phyloP scores from a whole-genome alignment of 805 yeast genomes.

The Schizosaccharomyces cryophilus region DNA sequence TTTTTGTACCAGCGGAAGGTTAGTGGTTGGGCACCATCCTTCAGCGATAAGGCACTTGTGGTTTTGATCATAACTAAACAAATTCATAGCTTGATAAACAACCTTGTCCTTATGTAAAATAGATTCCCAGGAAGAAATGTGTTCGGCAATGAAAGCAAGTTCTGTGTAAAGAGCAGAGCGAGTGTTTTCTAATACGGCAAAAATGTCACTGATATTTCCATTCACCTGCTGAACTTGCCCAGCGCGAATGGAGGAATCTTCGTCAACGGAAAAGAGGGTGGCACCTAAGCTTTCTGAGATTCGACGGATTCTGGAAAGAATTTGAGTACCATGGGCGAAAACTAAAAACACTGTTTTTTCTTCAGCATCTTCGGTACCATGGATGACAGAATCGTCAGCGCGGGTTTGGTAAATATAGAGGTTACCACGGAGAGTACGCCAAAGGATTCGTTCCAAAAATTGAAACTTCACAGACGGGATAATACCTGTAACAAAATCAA shows the following conservation, averaged over 20 bases:
- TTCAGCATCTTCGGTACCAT: conserved; percentile 33
- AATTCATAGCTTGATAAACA: conserved; percentile 52
- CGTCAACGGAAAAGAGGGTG: conserved; percentile 37
- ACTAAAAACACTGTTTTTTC: conserved; percentile 67
- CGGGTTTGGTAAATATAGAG: conserved; percentile 36
- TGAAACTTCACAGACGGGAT: conserved; percentile 46
- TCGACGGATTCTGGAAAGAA: conserved; percentile 46
- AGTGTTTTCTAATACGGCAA: conserved; percentile 38
- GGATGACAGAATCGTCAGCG: background rate
- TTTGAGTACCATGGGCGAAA: conserved; percentile 69
- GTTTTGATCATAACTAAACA: conserved; percentile 57
- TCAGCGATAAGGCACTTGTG: conserved; percentile 76
- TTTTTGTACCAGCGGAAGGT: conserved; percentile 36
- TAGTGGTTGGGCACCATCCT: conserved; percentile 86
- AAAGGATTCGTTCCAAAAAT: conserved; percentile 54
- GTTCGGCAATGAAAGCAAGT: conserved; percentile 50
- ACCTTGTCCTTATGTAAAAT: conserved; percentile 56
- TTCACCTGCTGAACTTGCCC: conserved; percentile 20
- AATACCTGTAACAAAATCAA: conserved; percentile 53
- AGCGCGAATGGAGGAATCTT: conserved; percentile 18
- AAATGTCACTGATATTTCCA: conserved; percentile 27
- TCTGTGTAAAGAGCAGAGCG: conserved; percentile 51
- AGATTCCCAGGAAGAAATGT: conserved; percentile 50
- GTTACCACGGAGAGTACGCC: conserved; percentile 88
- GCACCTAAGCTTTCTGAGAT: conserved; percentile 85